Percentiles rank a stretch among this genome's conserved stretches.
These are phyloP conservation scores for Moniliophthora roreri DNA, from an alignment of 1,284 basidiomycete species.

Conservation along the genomic window DNA sequence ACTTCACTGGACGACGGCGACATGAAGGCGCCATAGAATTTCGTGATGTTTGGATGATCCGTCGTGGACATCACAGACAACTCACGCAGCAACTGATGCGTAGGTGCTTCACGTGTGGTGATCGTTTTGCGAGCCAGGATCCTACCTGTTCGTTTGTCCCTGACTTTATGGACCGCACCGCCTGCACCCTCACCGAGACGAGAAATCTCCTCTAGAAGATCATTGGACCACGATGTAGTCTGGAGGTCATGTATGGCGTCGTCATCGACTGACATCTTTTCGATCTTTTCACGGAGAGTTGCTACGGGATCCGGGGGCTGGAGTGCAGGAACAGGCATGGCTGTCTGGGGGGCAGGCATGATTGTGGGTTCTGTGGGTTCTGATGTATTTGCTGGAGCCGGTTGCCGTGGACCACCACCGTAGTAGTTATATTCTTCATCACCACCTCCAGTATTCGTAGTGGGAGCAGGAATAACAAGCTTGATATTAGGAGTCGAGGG, in stretches of 20 bases:
- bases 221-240: conserved; percentile 58
- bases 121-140: conserved; percentile 97
- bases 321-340: neutral
- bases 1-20: conserved; percentile 91
- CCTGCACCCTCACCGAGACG: conserved; percentile 94
- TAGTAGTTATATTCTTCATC: too few species aligned
- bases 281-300: conserved; percentile 29
- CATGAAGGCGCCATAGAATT: conserved; percentile 95
- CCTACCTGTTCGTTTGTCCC: conserved; percentile 70
- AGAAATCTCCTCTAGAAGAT: conserved; percentile 69
- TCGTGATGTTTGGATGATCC: conserved; percentile 86
- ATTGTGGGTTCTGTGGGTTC: conserved; percentile 16
- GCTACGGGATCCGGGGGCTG: conserved; percentile 33
- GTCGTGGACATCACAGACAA: conserved; percentile 87
- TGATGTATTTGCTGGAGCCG: neutral
- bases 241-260: conserved; percentile 24
- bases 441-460: conserved; percentile 8
- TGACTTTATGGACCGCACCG: conserved; percentile 92
- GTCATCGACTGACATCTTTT: conserved; percentile 28
- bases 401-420: conserved; percentile 11
- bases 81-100: conserved; percentile 92
- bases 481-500: conserved; percentile 28
- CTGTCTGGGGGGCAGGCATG: conserved; percentile 2
- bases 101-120: conserved; percentile 90
- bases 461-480: conserved; percentile 27